Percentiles rank a stretch among this genome's conserved stretches.
Evolutionary conservation across 805 yeast genomes (phyloP).

Genomic region (Lachancea fermentati): DNA sequence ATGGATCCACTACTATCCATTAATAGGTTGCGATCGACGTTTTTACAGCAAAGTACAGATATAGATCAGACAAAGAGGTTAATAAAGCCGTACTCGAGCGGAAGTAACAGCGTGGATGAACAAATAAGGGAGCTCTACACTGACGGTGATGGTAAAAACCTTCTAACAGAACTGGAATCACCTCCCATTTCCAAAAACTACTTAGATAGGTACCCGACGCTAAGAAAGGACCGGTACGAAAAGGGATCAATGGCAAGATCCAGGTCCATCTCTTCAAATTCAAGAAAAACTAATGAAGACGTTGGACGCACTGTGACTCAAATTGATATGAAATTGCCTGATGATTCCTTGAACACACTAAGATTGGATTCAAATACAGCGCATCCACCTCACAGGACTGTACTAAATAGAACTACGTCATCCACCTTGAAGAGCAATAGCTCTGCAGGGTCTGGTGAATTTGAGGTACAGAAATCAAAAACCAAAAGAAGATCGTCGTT

Average conservation of each 20-base stretch:
- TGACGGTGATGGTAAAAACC: slow-evolving; percentile 17
- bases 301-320: neutral
- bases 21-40: slow-evolving; percentile 28
- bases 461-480: slow-evolving; percentile 7
- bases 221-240: slow-evolving; percentile 4
- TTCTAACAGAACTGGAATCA: slow-evolving; percentile 22
- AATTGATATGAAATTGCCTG: neutral
- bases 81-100: slow-evolving; percentile 22
- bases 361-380: neutral
- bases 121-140: slow-evolving; percentile 15
- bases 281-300: neutral
- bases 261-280: neutral
- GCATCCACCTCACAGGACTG: neutral
- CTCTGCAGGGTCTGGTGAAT: neutral
- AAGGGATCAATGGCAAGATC: slow-evolving; percentile 1
- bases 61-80: slow-evolving; percentile 29
- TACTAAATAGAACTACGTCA: neutral
- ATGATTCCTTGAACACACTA: neutral
- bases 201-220: slow-evolving; percentile 3
- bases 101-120: slow-evolving; percentile 10
- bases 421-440: neutral
- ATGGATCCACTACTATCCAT: slow-evolving; percentile 28
- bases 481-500: slow-evolving; percentile 15
- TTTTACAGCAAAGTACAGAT: slow-evolving; percentile 24
- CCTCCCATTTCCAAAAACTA: slow-evolving; percentile 26